phyloP scores from a whole-genome alignment of 2,329 filamentous ascomycete species.

The Albifimbria verrucaria region DNA sequence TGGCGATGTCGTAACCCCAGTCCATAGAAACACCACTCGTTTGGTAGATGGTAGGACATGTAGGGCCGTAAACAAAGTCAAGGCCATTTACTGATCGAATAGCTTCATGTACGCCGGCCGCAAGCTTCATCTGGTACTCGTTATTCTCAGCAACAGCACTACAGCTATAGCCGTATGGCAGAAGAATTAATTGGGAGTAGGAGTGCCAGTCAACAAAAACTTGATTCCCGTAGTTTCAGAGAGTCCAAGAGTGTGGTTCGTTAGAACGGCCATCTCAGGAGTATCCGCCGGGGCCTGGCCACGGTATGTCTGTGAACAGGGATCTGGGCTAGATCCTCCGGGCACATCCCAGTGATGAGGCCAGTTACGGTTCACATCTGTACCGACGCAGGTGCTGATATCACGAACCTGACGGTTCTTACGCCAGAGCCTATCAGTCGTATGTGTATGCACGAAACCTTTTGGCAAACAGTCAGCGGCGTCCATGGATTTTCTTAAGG shows the following conservation, averaged over 20 bases:
- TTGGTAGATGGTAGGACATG: conserved; percentile 61
- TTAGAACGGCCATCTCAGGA: conserved; percentile 50
- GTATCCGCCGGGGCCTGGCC: conserved; percentile 41
- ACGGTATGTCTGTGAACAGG: conserved; percentile 48
- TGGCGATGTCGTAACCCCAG: conserved; percentile 39
- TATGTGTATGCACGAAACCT: conserved; percentile 59
- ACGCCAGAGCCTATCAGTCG: conserved; percentile 56
- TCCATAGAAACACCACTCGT: conserved; percentile 45
- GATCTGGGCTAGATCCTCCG: conserved; percentile 48
- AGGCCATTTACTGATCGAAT: conserved; percentile 41
- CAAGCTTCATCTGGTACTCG: conserved; percentile 45
- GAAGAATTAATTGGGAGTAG: conserved; percentile 58
- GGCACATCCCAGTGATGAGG: conserved; percentile 48
- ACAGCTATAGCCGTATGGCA: conserved; percentile 59
- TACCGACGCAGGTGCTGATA: conserved; percentile 43
- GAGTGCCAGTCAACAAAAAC: conserved; percentile 62
- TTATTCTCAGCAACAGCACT: conserved; percentile 41
- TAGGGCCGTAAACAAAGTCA: conserved; percentile 43
- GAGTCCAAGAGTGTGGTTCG: conserved; percentile 24
- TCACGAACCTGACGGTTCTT: conserved; percentile 50
- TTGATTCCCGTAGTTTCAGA: conserved; percentile 44
- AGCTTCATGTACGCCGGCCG: conserved; percentile 44
- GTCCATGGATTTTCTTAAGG: accelerated
- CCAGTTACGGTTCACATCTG: conserved; percentile 61
- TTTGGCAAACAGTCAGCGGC: background rate